Percentiles rank a stretch among this genome's conserved stretches.
phyloP scores from a whole-genome alignment of 2,329 filamentous ascomycete species.

The Diaporthe sp. region DNA sequence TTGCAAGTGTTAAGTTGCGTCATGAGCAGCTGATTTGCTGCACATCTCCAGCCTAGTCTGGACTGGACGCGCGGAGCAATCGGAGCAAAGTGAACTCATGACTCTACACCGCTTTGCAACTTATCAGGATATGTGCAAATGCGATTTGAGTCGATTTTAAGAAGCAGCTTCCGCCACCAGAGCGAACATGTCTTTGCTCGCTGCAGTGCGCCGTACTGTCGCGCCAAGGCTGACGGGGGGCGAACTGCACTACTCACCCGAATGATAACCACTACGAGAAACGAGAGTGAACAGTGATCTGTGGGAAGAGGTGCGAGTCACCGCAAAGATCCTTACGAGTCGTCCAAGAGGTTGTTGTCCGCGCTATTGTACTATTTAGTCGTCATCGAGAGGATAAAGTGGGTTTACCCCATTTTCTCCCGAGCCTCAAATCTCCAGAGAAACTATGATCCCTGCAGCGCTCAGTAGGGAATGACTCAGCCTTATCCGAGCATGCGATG shows the following conservation, averaged over 20 bases:
- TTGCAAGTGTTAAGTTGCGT: not conserved
- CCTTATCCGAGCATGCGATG: not conserved
- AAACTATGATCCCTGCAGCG: not conserved
- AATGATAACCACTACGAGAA: not conserved
- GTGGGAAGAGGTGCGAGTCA: not conserved
- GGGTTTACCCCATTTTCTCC: not conserved
- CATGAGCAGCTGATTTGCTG: not conserved
- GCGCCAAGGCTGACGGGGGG: not conserved
- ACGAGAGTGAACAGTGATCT: not conserved
- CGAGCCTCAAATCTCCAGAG: constrained; percentile 25
- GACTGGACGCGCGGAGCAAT: not conserved
- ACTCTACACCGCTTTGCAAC: not conserved
- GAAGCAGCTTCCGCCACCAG: not conserved
- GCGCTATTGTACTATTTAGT: not conserved
- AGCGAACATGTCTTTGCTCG: not conserved
- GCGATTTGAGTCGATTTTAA: not conserved
- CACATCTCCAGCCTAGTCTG: not conserved
- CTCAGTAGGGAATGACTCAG: not conserved
- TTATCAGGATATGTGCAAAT: not conserved
- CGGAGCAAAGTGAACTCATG: not conserved
- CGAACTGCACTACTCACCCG: not conserved
- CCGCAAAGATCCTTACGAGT: not conserved
- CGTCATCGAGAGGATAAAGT: not conserved
- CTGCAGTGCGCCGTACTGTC: not conserved
- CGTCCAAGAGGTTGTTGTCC: not conserved